Evolutionary conservation across 164 flowering plant species (phyloP).

Genomic region (Cinnamomum micranthum): DNA sequence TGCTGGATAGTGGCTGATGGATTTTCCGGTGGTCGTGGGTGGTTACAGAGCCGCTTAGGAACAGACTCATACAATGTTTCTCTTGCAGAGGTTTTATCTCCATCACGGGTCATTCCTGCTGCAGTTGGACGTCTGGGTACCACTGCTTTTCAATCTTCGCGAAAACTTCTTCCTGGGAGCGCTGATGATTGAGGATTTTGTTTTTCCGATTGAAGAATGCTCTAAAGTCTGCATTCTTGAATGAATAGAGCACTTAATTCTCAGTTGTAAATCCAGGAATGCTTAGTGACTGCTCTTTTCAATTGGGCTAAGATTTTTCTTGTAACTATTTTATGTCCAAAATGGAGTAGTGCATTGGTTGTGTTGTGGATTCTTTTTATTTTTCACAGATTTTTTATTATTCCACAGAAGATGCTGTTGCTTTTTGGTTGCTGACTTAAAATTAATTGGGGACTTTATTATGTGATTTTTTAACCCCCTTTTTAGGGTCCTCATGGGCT

Average conservation of each 20-base stretch:
- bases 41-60: conserved; percentile 90
- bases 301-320: no score
- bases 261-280: no score
- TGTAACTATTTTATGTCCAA: no score
- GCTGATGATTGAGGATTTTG: conserved; percentile 21
- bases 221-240: not conserved
- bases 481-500: no score
- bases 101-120: conserved; percentile 69
- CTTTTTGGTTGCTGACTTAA: no score
- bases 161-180: conserved; percentile 60
- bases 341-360: no score
- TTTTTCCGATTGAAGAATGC: conserved; percentile 1
- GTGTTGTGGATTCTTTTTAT: no score
- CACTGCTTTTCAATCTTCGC: conserved; percentile 24
- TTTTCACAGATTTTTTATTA: no score
- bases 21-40: conserved; percentile 82
- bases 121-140: conserved; percentile 55
- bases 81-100: conserved; percentile 65
- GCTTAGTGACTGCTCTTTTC: no score
- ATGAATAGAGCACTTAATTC: not conserved
- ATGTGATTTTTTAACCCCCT: no score
- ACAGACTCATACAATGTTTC: conserved; percentile 70
- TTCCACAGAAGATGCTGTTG: no score
- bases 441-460: no score
- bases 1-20: conserved; percentile 83